Evolutionary conservation across 1,284 basidiomycete species (phyloP).

Genomic region (Pseudozyma sp.): DNA sequence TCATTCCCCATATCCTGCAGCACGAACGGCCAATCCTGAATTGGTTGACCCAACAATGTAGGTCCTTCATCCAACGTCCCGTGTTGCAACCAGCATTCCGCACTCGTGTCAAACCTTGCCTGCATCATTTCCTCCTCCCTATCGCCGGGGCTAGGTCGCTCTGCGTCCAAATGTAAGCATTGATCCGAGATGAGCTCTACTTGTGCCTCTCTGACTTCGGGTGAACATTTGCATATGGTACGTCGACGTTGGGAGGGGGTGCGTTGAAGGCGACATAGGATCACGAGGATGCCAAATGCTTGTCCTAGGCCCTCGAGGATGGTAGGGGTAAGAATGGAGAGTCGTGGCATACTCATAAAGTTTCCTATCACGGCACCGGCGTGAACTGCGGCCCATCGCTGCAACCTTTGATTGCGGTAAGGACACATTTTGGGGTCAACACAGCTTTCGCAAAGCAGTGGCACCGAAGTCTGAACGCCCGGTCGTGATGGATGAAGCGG

Average conservation of each 20-base stretch:
- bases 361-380: conserved; percentile 45
- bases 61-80: conserved; percentile 41
- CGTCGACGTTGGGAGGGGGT: conserved; percentile 17
- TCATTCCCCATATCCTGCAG: conserved; percentile 50
- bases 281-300: conserved; percentile 41
- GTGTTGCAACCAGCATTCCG: conserved; percentile 46
- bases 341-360: conserved; percentile 44
- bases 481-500: not conserved
- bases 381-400: conserved; percentile 44
- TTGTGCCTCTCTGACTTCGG: conserved; percentile 23
- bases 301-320: conserved; percentile 45
- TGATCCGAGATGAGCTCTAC: conserved; percentile 42
- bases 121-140: conserved; percentile 6
- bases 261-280: conserved; percentile 34
- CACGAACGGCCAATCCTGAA: conserved; percentile 48
- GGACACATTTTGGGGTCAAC: conserved; percentile 23
- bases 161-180: conserved; percentile 40
- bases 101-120: conserved; percentile 13
- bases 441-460: conserved; percentile 38
- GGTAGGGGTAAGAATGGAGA: conserved; percentile 36
- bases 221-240: conserved; percentile 7
- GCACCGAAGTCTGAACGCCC: conserved; percentile 15
- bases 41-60: conserved; percentile 34
- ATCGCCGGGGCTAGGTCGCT: conserved; percentile 16
- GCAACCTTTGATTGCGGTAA: conserved; percentile 27